Evolutionary conservation across 2,329 filamentous ascomycete genomes (phyloP).

Genomic region (Verticillium dahliae): DNA sequence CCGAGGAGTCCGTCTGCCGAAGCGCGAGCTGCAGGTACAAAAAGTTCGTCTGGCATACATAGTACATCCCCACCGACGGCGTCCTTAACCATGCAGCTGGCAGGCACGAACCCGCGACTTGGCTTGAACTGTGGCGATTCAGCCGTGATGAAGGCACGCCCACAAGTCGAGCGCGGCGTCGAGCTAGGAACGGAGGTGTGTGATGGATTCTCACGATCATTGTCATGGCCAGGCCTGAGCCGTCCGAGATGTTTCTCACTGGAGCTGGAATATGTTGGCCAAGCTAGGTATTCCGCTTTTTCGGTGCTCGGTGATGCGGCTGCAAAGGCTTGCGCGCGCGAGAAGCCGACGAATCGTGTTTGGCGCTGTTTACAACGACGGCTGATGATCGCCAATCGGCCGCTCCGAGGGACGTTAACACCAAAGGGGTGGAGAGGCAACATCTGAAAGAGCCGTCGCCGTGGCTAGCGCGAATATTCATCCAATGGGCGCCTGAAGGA

Average conservation of each 20-base stretch:
- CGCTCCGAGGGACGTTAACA: background rate
- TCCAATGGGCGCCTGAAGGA: background rate
- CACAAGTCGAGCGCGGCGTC: background rate
- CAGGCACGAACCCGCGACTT: background rate
- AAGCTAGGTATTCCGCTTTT: background rate
- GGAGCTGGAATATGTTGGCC: background rate
- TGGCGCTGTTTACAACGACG: background rate
- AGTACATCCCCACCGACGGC: background rate
- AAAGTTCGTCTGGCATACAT: background rate
- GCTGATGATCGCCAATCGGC: background rate
- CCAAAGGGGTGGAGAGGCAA: background rate
- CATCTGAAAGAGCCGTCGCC: background rate
- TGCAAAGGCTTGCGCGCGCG: background rate
- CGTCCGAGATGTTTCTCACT: background rate
- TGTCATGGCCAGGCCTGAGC: background rate
- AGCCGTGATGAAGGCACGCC: background rate
- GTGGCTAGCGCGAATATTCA: background rate
- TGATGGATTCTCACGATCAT: background rate
- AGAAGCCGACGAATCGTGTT: background rate
- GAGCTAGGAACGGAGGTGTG: background rate
- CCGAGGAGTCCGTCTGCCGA: background rate
- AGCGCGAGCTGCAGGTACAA: background rate
- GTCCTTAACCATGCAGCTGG: background rate
- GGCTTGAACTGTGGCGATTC: background rate
- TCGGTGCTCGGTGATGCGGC: background rate